Evolutionary conservation across 208 protist genomes (phyloP).

Genomic region (Acanthamoeba polyphaga): DNA sequence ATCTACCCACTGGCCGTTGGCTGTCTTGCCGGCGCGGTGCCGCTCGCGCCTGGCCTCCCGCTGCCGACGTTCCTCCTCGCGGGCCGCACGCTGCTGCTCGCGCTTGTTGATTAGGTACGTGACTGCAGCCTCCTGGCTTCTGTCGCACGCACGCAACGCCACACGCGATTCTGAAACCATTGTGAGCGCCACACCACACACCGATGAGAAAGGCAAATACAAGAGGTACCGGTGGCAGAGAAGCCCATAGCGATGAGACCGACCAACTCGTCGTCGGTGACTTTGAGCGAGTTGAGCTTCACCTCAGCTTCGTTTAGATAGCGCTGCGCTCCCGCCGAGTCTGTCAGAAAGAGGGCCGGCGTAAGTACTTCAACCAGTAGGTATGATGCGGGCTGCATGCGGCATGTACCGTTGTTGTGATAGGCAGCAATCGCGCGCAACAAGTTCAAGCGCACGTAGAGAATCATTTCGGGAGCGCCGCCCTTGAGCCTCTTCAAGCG

Average conservation of each 20-base stretch:
- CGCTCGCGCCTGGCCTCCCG: slow-evolving; percentile 19
- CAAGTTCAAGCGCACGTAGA: slow-evolving; percentile 64
- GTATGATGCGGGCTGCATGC: neutral
- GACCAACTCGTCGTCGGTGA: slow-evolving; percentile 47
- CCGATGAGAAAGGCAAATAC: neutral
- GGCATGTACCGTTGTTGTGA: neutral
- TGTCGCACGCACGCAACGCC: slow-evolving; percentile 39
- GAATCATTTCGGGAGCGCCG: slow-evolving; percentile 52
- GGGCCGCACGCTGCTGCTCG: slow-evolving; percentile 33
- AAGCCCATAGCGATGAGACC: slow-evolving; percentile 55
- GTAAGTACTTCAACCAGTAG: neutral
- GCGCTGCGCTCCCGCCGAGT: neutral
- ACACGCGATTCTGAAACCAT: slow-evolving; percentile 14
- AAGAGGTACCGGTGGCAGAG: neutral
- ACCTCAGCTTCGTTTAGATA: slow-evolving; percentile 18
- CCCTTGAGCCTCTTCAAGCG: slow-evolving; percentile 35
- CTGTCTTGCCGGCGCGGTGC: neutral
- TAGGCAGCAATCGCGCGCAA: slow-evolving; percentile 28
- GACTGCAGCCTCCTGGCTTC: slow-evolving; percentile 20
- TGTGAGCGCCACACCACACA: neutral
- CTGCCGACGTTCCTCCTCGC: slow-evolving; percentile 10
- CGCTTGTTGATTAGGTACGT: slow-evolving; percentile 51
- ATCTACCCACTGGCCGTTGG: slow-evolving; percentile 50
- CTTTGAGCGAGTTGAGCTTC: slow-evolving; percentile 32
- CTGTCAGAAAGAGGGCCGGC: neutral